Evolutionary conservation across 345 rosid species (phyloP).

Genomic region (Pistacia vera): DNA sequence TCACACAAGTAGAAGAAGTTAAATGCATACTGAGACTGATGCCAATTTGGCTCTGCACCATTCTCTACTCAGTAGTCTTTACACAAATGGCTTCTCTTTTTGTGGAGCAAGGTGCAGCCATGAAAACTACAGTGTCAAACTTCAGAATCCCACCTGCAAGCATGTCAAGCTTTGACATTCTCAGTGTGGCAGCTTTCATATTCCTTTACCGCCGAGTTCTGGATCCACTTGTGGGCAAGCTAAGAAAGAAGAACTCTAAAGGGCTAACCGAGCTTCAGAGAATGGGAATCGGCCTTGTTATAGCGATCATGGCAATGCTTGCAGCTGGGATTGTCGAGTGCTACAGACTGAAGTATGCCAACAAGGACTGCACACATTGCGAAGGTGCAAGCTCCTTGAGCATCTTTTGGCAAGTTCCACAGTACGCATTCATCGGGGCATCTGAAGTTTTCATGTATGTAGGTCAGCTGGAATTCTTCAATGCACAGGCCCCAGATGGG

Average conservation of each 20-base stretch:
- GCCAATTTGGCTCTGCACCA: constrained; percentile 99
- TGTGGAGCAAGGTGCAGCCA: constrained; percentile 99
- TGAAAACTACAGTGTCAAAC: constrained; percentile 73
- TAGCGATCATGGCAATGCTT: constrained; percentile 87
- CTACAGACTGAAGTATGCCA: constrained; percentile 70
- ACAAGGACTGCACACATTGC: constrained; percentile 67
- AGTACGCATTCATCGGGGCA: constrained; percentile 87
- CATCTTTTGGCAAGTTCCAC: constrained; percentile 99
- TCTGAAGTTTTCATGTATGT: constrained; percentile 99
- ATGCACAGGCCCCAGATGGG: constrained; percentile 93
- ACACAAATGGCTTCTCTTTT: constrained; percentile 99
- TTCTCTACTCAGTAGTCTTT: constrained; percentile 90
- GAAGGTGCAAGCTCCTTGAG: constrained; percentile 93
- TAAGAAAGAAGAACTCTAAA: constrained; percentile 49
- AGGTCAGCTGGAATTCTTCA: constrained; percentile 95
- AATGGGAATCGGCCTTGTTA: constrained; percentile 95
- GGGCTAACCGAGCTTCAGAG: constrained; percentile 94
- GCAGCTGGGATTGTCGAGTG: constrained; percentile 87
- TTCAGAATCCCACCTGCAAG: constrained; percentile 91
- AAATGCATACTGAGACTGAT: constrained; percentile 90
- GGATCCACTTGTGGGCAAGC: constrained; percentile 62
- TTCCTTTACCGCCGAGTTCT: constrained; percentile 80
- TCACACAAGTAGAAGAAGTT: constrained; percentile 98
- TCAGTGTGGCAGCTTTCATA: constrained; percentile 87
- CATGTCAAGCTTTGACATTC: constrained; percentile 98